Evolutionary conservation across 163 green algal genomes (phyloP), one percentile per base, ranked within the genome.

Genomic region (Smithsoniella earleae): DNA sequence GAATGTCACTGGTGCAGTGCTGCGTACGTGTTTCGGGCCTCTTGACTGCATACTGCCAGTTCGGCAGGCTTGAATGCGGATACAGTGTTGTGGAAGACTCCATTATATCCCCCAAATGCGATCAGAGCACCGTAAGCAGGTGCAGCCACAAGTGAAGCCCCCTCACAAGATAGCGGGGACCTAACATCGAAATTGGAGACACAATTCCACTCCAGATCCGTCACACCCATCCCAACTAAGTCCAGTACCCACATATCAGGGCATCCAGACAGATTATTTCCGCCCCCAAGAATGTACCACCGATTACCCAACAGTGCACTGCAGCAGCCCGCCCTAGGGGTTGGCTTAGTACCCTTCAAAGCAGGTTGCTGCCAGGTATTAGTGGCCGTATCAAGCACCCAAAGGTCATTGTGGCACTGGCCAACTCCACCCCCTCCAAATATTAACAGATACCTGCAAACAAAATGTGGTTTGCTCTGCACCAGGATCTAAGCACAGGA

Each of bases 401-500:
- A 74, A 13, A 74, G 30, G 33, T 74, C 64, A 33, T 55, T 74
- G 64, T 74, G 64, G 64, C 64, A 74, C 64, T 62, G 33, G 3
- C 36, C 36, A 6, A 54, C 64, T 54, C 36, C 64, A 37, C 64
- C 64, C 3, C 64, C 64, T 10, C 64, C 64, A 30, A 74, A 74
- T 10, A 74, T 33, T 22, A 69, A 5, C 8, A 69, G 34, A 33
- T 69, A 69, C 25, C 58, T 69, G 58, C 25, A 69, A 25, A 10
- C 49, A 13, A 16, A 16, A 54, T n/a, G n/a, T n/a, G n/a, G n/a
- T n/a, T n/a, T n/a, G n/a, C n/a, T n/a, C n/a, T n/a, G n/a, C n/a
- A n/a, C n/a, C n/a, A n/a, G n/a, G n/a, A n/a, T n/a, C n/a, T n/a
- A n/a, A n/a, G n/a, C n/a, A n/a, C n/a, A n/a, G n/a, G n/a, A n/a